Evolutionary conservation across 345 rosid species (phyloP).

Genomic region (Eutrema yunnanense): DNA sequence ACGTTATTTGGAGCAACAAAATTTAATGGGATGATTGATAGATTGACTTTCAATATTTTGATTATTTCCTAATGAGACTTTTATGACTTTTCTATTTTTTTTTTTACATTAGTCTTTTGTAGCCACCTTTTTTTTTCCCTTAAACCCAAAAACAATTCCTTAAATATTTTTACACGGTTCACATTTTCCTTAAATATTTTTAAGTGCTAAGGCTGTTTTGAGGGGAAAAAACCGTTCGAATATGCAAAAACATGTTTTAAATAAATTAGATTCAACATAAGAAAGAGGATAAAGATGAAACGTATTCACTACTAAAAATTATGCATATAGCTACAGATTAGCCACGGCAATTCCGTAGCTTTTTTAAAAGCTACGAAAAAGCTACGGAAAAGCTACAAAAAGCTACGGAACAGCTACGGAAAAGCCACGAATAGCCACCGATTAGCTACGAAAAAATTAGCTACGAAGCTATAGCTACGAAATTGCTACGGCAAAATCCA

Average conservation of each 20-base stretch:
- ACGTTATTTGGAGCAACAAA: constrained; percentile 9
- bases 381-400: no score
- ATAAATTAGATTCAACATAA: background rate
- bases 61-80: constrained; percentile 13
- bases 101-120: background rate
- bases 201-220: no score
- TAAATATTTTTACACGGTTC: background rate
- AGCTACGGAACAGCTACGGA: no score
- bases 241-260: background rate
- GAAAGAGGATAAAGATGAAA: background rate
- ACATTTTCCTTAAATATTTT: background rate
- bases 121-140: background rate
- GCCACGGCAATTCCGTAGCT: no score
- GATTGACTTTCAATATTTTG: background rate
- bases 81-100: constrained; percentile 13
- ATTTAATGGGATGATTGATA: background rate
- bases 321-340: no score
- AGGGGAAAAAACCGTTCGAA: background rate
- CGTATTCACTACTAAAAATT: no score
- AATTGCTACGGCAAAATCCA: no score
- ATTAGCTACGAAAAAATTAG: no score
- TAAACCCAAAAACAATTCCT: background rate
- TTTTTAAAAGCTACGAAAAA: no score
- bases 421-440: no score
- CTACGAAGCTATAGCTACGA: no score